These are phyloP conservation scores for Persicaria tinctoria DNA, from an alignment of 148 eudicot genomes.

Conservation along the genomic window DNA sequence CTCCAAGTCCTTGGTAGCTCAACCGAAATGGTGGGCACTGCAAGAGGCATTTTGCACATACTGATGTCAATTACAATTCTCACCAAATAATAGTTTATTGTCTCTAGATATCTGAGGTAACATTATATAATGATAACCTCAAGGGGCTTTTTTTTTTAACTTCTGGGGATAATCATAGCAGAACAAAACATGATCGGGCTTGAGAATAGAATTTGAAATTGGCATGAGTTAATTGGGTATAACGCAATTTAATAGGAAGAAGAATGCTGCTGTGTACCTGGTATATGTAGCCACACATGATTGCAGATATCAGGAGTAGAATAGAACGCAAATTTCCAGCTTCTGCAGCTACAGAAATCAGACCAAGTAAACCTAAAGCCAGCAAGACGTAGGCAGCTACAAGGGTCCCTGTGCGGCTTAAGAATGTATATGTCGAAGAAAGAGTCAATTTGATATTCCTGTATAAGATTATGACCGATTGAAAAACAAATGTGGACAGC, in stretches of 20 bases:
- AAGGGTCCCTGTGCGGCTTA: constrained; percentile 80
- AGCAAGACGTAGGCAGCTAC: constrained; percentile 59
- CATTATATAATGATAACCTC: not conserved
- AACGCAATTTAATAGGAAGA: not conserved
- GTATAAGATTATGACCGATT: constrained; percentile 4
- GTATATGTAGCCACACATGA: constrained; percentile 72
- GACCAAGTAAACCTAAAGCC: constrained; percentile 59
- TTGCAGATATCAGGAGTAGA: constrained; percentile 57
- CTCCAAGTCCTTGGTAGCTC: constrained; percentile 87
- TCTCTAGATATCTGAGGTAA: not conserved
- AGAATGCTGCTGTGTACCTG: constrained; percentile 39
- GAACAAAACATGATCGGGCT: too few species aligned
- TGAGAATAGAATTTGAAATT: too few species aligned
- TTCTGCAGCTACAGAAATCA: constrained; percentile 48
- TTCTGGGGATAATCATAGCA: too few species aligned
- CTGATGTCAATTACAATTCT: not conserved
- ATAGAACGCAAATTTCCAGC: constrained; percentile 59
- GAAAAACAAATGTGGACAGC: not conserved
- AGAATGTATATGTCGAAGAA: constrained; percentile 16
- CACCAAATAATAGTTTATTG: not conserved
- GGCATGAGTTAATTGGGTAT: not conserved
- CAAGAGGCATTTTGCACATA: constrained; percentile 14
- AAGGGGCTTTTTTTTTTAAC: not conserved
- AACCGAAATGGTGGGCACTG: constrained; percentile 97
- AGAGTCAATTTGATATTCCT: constrained; percentile 13